Base-by-base conservation (phyloP, 768 basidiomycete genomes). In the Pleurotus djamor region DNA sequence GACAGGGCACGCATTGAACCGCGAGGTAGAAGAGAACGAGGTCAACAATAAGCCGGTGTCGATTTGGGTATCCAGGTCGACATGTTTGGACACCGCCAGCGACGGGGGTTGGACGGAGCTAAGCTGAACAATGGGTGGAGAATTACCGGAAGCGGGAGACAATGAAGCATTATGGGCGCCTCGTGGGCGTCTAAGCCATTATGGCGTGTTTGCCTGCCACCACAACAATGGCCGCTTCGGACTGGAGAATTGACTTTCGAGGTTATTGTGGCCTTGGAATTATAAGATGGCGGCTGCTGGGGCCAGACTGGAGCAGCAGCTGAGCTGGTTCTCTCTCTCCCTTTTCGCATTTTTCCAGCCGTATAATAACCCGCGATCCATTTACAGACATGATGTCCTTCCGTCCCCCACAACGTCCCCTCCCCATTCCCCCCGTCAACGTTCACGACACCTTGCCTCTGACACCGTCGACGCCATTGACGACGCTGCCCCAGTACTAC, bases 161-260 rank as follows among this genome's bases (percentile, higher is more conserved):
- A 41, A 41, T 41, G 38, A 41, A n/a, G 38, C 10, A 9, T 10
- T 41, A 41, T 41, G 38, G 38, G 38, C 38, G 38, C n/a, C 38
- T 41, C 9, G 9, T n/a, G 38, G 10, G 38, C 38, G 38, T 41
- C 38, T 41, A 41, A 41, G 38, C 10, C 38, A 10, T 41, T 9
- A 41, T n/a, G 21, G 21, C 21, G 21, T 28, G 21, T 28, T 28
- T 28, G 21, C 72, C 76, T 70, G 35, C 64, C 74, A 70, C 44
- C 47, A 44, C 52, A 62, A 49, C 7, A 63, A 57, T 41, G 38
- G n/a, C 38, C n/a, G 21, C 21, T 41, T 9, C 9, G n/a, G 38
- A 9, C n/a, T n/a, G 38, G n/a, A 41, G 38, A 41, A 41, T 41
- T 41, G 38, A 41, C 38, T 41, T 41, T 41, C 38, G 38, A 41